Base-by-base conservation (phyloP, 306 rosid genomes). In the Albizia julibrissin region DNA sequence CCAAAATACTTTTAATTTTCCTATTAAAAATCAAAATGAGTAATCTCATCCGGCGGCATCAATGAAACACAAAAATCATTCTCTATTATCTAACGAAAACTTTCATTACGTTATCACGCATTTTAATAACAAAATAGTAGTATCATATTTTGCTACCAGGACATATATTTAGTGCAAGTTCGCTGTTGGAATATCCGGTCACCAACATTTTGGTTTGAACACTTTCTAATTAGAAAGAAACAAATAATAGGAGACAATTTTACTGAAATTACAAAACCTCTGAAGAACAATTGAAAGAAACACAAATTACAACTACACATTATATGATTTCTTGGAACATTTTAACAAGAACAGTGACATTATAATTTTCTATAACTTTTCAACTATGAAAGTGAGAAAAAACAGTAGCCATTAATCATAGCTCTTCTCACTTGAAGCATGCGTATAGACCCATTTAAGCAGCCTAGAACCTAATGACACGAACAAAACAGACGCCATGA, bases 191-290 rank as follows among this genome's bases (percentile, higher is more conserved):
- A 56, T 19, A 52, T 52, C 9, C 21, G 24, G 58, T 50, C 58
- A 50, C 19, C 6, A 3, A 52, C 24, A 18, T 1, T 19, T 19
- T 52, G 22, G 59, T 52, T 52, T 16, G 15, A 69, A 78, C 65
- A 62, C 34, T 58, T 69, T 27, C 69, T 44, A 3, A 46, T 13
- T 27, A 22, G 3, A 22, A 61, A 61, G 18, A 71, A 44, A 74
- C 33, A 86, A 72, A 69, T 80, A 66, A 49, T 49, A 80, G 8
- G 59, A 52, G 37, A 74, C 72, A 74, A 84, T 67, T 61, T 74
- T 80, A 81, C 64, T 77, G 83, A 81, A 77, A 58, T 77, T 74
- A 79, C 72, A 84, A 75, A 85, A 39, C 72, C 52, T 64, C 69
- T 81, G 79, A 64, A 81, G 64, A 75, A 58, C 29, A 44, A 59